phyloP scores from a whole-genome alignment of 257 asterid genomes.

The Scutellaria barbata region DNA sequence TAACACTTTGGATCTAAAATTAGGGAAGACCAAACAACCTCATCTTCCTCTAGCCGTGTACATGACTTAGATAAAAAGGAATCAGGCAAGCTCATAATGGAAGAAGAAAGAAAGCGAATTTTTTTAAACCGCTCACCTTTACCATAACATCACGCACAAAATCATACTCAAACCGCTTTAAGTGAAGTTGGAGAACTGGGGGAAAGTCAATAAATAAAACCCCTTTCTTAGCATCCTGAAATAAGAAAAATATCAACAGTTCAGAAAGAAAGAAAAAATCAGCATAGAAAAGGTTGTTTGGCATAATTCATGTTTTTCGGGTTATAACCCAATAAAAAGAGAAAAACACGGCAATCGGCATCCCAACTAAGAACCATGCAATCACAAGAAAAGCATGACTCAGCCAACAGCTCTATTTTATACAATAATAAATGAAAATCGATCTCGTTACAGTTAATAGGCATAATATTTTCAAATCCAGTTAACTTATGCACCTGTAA shows the following conservation, averaged over 20 bases:
- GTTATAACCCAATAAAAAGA: background rate
- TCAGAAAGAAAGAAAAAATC: background rate
- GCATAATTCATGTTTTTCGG: background rate
- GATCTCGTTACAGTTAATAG: background rate
- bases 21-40: constrained; percentile 18
- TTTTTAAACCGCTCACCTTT: constrained; percentile 46
- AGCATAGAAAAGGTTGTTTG: constrained; percentile 12
- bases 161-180: constrained; percentile 60
- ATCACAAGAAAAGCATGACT: constrained; percentile 15
- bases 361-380: constrained; percentile 14
- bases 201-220: constrained; percentile 53
- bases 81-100: constrained; percentile 26
- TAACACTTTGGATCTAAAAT: constrained; percentile 2
- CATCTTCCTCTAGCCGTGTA: background rate
- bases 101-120: constrained; percentile 7
- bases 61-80: constrained; percentile 9
- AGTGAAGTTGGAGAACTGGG: constrained; percentile 59
- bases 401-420: constrained; percentile 11
- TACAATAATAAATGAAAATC: constrained; percentile 12
- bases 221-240: constrained; percentile 61
- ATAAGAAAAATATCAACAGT: constrained; percentile 22
- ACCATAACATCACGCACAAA: constrained; percentile 51
- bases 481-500: constrained; percentile 46
- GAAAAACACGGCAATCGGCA: constrained; percentile 11
- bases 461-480: constrained; percentile 27